These are phyloP conservation scores for Venturia pyrina DNA, from an alignment of 2,329 filamentous ascomycete genomes.

Conservation along the genomic window DNA sequence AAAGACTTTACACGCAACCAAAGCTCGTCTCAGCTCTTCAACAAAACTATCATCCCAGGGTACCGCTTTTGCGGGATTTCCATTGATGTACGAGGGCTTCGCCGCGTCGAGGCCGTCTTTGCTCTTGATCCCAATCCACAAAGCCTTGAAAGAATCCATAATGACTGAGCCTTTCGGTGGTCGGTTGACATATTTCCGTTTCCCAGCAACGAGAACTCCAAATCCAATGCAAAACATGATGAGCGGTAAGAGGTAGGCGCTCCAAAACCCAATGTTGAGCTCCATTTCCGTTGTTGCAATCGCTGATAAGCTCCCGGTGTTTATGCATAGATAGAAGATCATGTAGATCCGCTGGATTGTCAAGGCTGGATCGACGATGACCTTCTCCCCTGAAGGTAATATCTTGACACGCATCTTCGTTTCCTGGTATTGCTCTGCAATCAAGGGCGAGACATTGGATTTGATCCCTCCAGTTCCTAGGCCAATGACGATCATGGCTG, in stretches of 20 bases:
- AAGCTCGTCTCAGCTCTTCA: conserved; percentile 58
- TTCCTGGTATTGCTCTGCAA: conserved; percentile 38
- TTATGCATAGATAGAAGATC: conserved; percentile 61
- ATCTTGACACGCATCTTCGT: conserved; percentile 31
- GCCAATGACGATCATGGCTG: conserved; percentile 59
- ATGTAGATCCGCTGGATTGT: conserved; percentile 32
- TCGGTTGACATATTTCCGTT: conserved; percentile 15
- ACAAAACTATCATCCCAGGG: conserved; percentile 62
- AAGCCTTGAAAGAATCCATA: conserved; percentile 42
- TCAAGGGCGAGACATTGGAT: conserved; percentile 54
- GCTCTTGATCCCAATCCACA: conserved; percentile 44
- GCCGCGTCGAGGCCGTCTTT: conserved; percentile 44
- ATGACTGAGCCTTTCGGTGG: conserved; percentile 16
- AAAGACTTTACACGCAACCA: conserved; percentile 61
- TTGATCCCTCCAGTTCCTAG: conserved; percentile 74
- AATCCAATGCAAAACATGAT: conserved; percentile 55
- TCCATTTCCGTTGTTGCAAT: conserved; percentile 61
- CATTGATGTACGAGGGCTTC: conserved; percentile 50
- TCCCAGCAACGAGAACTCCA: conserved; percentile 37
- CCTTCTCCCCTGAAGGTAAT: conserved; percentile 25
- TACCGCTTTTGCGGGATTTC: conserved; percentile 31
- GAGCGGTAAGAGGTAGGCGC: conserved; percentile 52
- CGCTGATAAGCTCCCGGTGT: conserved; percentile 58
- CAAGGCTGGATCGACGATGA: conserved; percentile 29
- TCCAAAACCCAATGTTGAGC: conserved; percentile 55